Conservation (phyloP, 495 filamentous ascomycete genomes). For the Apodospora peruviana region DNA sequence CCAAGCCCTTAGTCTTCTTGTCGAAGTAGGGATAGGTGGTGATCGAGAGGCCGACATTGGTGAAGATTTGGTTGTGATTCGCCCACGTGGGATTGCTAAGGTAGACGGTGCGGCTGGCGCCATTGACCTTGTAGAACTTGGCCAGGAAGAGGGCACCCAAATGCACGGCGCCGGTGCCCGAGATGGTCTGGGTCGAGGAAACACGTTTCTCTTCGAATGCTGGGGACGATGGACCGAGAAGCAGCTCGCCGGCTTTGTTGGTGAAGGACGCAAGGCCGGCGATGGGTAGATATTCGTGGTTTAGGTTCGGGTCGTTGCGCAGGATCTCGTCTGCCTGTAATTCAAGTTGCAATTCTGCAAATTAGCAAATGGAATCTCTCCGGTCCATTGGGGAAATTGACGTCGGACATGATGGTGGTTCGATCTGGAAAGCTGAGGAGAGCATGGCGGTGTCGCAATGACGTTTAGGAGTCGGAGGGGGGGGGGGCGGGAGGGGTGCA, state of each 20-base stretch:
- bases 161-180: conserved; percentile 87
- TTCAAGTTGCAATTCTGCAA: neutral
- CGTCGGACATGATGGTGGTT: no score
- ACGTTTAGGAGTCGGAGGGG: neutral
- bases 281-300: conserved; percentile 99
- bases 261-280: conserved; percentile 81
- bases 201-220: conserved; percentile 81
- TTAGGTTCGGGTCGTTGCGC: conserved; percentile 78
- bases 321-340: conserved; percentile 81
- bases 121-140: conserved; percentile 64
- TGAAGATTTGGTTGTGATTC: conserved; percentile 98
- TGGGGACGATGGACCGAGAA: conserved; percentile 73
- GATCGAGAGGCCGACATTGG: conserved; percentile 75
- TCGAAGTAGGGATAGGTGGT: conserved; percentile 92
- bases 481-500: neutral
- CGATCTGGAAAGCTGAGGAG: no score
- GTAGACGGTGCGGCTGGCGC: conserved; percentile 68
- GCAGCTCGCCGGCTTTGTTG: conserved; percentile 79
- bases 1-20: conserved; percentile 77
- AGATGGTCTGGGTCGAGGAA: conserved; percentile 72
- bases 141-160: conserved; percentile 82
- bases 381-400: no score
- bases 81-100: conserved; percentile 94
- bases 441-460: neutral
- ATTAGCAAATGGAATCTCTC: neutral